phyloP scores from a whole-genome alignment of 1,139 yeast species.

The Nakaseomyces glabratus region DNA sequence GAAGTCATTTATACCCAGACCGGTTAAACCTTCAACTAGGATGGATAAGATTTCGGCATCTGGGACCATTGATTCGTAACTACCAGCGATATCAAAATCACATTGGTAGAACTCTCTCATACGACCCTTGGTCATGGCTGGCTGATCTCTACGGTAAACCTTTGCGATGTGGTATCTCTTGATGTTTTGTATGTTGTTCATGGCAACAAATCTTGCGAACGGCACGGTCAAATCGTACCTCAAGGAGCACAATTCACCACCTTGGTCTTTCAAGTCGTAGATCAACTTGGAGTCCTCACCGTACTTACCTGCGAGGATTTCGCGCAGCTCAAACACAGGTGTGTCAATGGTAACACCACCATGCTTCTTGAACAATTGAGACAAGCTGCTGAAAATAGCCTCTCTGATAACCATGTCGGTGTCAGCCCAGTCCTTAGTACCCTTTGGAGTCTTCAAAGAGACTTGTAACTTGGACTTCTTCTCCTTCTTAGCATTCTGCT shows the following conservation, averaged over 20 bases:
- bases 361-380: conserved; percentile 76
- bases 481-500: conserved; percentile 13
- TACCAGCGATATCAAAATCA: conserved; percentile 93
- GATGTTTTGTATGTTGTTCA: conserved; percentile 81
- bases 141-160: conserved; percentile 97
- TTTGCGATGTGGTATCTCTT: conserved; percentile 95
- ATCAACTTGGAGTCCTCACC: conserved; percentile 97
- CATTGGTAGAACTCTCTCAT: conserved; percentile 99
- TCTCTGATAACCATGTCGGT: conserved; percentile 93
- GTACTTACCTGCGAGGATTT: conserved; percentile 90
- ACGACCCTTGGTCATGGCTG: conserved; percentile 98
- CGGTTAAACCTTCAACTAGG: conserved; percentile 72
- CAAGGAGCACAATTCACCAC: conserved; percentile 91
- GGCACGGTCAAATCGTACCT: conserved; percentile 97
- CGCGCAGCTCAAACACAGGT: conserved; percentile 92
- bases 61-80: conserved; percentile 88
- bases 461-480: conserved; percentile 41
- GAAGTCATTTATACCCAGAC: conserved; percentile 78
- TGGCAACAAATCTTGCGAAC: conserved; percentile 92
- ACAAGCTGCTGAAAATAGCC: conserved; percentile 66
- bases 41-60: conserved; percentile 83
- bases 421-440: conserved; percentile 98
- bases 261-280: conserved; percentile 94
- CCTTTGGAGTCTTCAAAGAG: conserved; percentile 87
- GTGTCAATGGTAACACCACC: conserved; percentile 98